Base-by-base conservation (phyloP, 208 protist genomes). In the Trypanosoma scelopori region DNA sequence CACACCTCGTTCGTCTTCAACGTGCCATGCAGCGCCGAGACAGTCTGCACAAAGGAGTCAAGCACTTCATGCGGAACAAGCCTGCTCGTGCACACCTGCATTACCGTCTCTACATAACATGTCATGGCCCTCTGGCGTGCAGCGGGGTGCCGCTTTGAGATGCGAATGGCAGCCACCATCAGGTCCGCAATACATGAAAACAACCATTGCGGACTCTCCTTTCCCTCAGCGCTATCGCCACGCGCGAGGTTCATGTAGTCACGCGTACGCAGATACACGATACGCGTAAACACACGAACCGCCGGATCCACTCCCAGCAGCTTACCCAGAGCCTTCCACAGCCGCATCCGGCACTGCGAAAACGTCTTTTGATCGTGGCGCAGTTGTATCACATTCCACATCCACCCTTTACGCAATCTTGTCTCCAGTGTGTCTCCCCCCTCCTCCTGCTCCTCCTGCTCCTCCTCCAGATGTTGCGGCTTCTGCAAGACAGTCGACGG, bases 301-400 rank as follows among this genome's bases (percentile, higher is more conserved):
- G 69, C 27, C 0, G 45, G 23, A 23, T 67, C 55, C 22, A 68
- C 61, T 18, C 61, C 61, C n/a, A 56, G 2, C 0, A 64, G 23
- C 49, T 74, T 68, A 30, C 69, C 69, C 18, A 74, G 30, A 0
- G 55, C 23, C 41, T 68, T 68, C 69, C 69, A 74, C 13, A 74
- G 13, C 3, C 48, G 50, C 67, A 66, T 66, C 22, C 51, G 22
- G 16, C 4, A 55, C 12, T 53, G 20, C 41, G 67, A 73, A 73
- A 73, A 73, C 9, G 52, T 60, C 5, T 52, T 60, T 56, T 74
- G 59, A 15, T 74, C 60, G 46, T 66, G 47, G 23, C 60, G 27
- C 22, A 56, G 13, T 16, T 57, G 59, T 32, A 74, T 48, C n/a
- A 74, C 61, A n/a, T 59, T 58, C 69, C 69, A 74, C 20, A 74